Evolutionary conservation across 2,329 filamentous ascomycete species (phyloP).

Genomic region (Nemania abortiva): DNA sequence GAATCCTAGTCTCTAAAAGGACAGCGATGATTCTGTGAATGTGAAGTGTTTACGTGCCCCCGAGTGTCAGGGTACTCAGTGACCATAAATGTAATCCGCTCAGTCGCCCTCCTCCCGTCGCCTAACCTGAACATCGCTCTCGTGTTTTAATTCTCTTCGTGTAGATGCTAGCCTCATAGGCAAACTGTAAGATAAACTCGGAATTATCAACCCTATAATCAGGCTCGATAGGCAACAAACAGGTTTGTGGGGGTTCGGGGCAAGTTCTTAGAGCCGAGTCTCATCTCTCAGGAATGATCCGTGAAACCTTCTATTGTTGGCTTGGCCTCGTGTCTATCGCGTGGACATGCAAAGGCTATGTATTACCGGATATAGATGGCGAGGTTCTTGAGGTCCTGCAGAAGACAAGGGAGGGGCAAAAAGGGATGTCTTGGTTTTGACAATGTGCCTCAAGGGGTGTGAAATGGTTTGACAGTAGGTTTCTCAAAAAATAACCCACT

Average conservation of each 20-base stretch:
- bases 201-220: neutral
- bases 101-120: neutral
- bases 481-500: neutral
- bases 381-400: neutral
- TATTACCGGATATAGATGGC: neutral
- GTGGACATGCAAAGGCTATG: neutral
- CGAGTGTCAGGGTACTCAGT: neutral
- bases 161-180: neutral
- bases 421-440: neutral
- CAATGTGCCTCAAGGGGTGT: neutral
- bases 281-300: neutral
- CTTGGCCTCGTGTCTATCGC: neutral
- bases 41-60: neutral
- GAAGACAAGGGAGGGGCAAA: neutral
- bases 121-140: neutral
- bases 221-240: neutral
- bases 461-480: neutral
- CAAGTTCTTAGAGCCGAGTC: neutral
- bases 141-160: neutral
- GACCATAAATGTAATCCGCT: conserved; percentile 18
- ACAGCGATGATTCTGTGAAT: neutral
- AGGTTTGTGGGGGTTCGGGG: neutral
- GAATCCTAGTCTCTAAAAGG: no score
- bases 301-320: conserved; percentile 2
- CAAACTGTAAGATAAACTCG: neutral